Evolutionary conservation across 768 basidiomycete species (phyloP).

Genomic region (Chlorophyllum brunneum): DNA sequence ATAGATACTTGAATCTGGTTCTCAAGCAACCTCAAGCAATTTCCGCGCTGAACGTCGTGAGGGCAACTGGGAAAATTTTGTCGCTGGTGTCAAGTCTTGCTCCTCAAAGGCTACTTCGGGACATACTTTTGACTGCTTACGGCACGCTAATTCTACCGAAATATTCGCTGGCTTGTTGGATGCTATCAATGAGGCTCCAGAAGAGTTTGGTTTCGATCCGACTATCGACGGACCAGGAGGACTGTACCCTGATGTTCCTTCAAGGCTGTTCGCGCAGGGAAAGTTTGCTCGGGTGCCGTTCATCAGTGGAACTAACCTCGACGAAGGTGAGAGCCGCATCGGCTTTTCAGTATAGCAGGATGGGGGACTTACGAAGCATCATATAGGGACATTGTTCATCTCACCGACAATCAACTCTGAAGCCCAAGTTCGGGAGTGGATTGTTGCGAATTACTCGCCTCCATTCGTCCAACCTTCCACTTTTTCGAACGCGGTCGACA

Average conservation of each 20-base stretch:
- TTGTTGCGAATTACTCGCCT: conserved; percentile 25
- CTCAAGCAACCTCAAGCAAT: conserved; percentile 30
- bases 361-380: not conserved
- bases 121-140: conserved; percentile 33
- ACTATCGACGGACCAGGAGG: conserved; percentile 39
- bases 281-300: conserved; percentile 35
- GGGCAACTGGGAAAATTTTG: conserved; percentile 35
- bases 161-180: conserved; percentile 19
- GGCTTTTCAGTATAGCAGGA: not conserved
- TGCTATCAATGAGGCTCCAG: conserved; percentile 15
- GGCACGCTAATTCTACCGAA: conserved; percentile 20
- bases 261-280: conserved; percentile 24
- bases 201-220: conserved; percentile 28
- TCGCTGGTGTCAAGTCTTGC: conserved; percentile 31
- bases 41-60: conserved; percentile 28
- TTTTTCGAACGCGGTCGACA: conserved; percentile 20
- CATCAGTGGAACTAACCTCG: conserved; percentile 40
- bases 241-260: conserved; percentile 35
- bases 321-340: conserved; percentile 35
- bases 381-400: conserved; percentile 33
- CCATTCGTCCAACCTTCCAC: conserved; percentile 21
- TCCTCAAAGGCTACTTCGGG: conserved; percentile 19
- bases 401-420: conserved; percentile 21
- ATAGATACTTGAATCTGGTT: conserved; percentile 39
- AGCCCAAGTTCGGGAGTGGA: conserved; percentile 20